Percentiles rank a stretch among this genome's conserved stretches.
These are phyloP conservation scores for Verticillium nonalfalfae DNA, from an alignment of 2,329 filamentous ascomycete genomes.

Conservation along the genomic window DNA sequence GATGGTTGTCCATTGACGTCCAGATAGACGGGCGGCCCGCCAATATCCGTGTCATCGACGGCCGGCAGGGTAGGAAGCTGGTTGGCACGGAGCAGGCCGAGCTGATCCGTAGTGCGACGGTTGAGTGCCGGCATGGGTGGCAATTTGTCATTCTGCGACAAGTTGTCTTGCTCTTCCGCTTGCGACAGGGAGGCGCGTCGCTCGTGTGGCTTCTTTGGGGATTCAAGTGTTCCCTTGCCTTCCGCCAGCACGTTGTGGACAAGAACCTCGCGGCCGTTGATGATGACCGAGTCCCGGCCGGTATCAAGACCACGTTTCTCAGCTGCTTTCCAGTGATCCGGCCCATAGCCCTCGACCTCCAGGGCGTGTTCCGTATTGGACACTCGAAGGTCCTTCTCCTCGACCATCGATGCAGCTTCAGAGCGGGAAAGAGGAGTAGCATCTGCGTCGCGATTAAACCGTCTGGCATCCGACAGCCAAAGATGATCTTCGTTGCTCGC, in stretches of 20 bases:
- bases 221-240: constrained; percentile 52
- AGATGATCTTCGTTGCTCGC: neutral
- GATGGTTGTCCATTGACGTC: constrained; percentile 45
- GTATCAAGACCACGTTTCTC: constrained; percentile 52
- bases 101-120: constrained; percentile 57
- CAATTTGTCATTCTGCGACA: constrained; percentile 37
- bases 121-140: constrained; percentile 53
- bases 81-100: constrained; percentile 61
- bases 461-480: constrained; percentile 23
- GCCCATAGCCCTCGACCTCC: constrained; percentile 73
- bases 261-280: constrained; percentile 66
- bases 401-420: constrained; percentile 11
- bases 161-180: constrained; percentile 13
- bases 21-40: constrained; percentile 59
- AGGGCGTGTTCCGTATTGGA: constrained; percentile 58
- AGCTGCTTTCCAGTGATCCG: constrained; percentile 67
- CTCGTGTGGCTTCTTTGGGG: constrained; percentile 39
- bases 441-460: constrained; percentile 72
- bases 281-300: constrained; percentile 65
- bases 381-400: constrained; percentile 40
- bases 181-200: constrained; percentile 12
- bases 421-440: constrained; percentile 23
- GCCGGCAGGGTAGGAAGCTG: constrained; percentile 65
- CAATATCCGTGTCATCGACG: constrained; percentile 75
- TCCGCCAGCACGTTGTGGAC: constrained; percentile 57